phyloP scores from a whole-genome alignment of 1,284 basidiomycete species.

The Papiliotrema terrestris region DNA sequence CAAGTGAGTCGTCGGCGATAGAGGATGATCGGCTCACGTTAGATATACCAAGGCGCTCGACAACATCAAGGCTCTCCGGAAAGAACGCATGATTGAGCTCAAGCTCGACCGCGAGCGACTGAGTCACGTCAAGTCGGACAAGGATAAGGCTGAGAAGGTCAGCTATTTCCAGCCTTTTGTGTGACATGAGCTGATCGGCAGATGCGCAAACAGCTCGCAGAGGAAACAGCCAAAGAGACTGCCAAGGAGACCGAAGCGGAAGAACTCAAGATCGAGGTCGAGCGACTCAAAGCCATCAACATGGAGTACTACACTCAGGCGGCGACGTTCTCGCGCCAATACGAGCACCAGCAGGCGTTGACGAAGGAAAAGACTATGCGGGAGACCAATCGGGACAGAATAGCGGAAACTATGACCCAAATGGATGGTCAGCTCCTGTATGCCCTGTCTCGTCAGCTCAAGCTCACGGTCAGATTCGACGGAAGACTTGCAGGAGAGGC shows the following conservation, averaged over 20 bases:
- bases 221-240: conserved; percentile 66
- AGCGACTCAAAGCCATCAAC: conserved; percentile 68
- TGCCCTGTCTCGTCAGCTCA: neutral
- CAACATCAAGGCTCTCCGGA: conserved; percentile 81
- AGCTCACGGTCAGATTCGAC: conserved; percentile 60
- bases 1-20: conserved; percentile 56
- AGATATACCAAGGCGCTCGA: conserved; percentile 97
- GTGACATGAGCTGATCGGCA: conserved; percentile 11
- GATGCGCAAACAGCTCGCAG: conserved; percentile 37
- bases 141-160: conserved; percentile 72
- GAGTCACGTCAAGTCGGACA: conserved; percentile 75
- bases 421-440: conserved; percentile 58
- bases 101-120: conserved; percentile 89
- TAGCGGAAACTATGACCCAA: conserved; percentile 58
- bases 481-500: conserved; percentile 66
- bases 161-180: conserved; percentile 1
- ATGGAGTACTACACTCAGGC: conserved; percentile 77
- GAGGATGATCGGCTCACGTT: neutral
- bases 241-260: conserved; percentile 73
- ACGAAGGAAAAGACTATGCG: conserved; percentile 62
- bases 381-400: conserved; percentile 64
- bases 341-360: conserved; percentile 56
- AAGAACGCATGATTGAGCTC: conserved; percentile 83
- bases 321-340: conserved; percentile 78
- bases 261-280: conserved; percentile 64